Evolutionary conservation across 768 basidiomycete species (phyloP).

Genomic region (Suillus ampliporus): DNA sequence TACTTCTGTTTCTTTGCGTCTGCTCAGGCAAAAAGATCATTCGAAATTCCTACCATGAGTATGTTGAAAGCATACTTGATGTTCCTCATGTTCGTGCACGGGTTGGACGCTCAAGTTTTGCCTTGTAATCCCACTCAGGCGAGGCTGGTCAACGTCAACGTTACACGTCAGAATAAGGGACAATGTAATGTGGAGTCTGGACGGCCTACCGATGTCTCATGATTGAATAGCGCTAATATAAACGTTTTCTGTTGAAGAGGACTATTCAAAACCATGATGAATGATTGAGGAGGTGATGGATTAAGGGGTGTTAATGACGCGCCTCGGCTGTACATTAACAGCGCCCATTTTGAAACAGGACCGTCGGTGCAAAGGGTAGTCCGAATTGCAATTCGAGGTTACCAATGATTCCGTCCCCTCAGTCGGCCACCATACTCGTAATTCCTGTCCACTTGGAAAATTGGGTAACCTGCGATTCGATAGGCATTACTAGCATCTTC

Average conservation of each 20-base stretch:
- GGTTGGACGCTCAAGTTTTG: neutral
- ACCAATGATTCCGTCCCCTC: neutral
- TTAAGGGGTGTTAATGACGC: neutral
- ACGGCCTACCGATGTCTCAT: neutral
- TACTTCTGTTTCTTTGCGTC: neutral
- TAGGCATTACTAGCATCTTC: too few species aligned
- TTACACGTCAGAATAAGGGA: neutral
- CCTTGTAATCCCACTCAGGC: neutral
- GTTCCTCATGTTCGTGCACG: neutral
- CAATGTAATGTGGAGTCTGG: neutral
- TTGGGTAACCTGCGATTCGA: neutral
- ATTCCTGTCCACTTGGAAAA: neutral
- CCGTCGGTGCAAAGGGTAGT: neutral
- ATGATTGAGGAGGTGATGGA: neutral
- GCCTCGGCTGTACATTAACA: neutral
- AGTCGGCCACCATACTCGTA: neutral
- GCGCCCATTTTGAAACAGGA: neutral
- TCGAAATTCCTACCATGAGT: neutral
- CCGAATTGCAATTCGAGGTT: neutral
- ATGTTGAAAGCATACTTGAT: neutral
- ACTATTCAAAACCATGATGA: neutral
- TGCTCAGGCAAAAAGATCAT: neutral
- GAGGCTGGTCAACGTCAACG: neutral
- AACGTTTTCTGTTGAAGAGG: neutral
- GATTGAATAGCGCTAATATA: neutral